phyloP scores from a whole-genome alignment of 495 filamentous ascomycete genomes.

The Pyrenopolyporus hunteri region DNA sequence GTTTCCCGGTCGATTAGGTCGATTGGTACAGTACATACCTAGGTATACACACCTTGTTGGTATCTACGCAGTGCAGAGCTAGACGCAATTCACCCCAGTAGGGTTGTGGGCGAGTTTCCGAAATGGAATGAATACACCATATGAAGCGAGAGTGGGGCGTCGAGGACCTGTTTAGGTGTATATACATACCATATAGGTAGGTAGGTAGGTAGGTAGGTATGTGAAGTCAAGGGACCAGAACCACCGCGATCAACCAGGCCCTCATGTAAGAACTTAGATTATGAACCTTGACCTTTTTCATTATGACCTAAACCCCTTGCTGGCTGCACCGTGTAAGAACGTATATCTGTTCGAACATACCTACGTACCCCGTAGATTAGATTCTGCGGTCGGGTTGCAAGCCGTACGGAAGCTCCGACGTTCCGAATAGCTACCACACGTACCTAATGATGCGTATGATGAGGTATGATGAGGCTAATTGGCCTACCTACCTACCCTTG shows the following conservation, averaged over 20 bases:
- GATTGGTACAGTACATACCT: no score
- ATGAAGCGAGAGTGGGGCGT: constrained; percentile 15
- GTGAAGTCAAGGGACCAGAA: constrained; percentile 14
- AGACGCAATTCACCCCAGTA: constrained; percentile 19
- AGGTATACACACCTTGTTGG: no score
- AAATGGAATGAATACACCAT: constrained; percentile 20
- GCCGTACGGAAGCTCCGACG: constrained; percentile 24
- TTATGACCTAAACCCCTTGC: constrained; percentile 14
- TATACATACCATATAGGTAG: background rate
- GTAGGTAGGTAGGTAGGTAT: no score
- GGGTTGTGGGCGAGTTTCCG: constrained; percentile 22
- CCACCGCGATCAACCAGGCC: constrained; percentile 16
- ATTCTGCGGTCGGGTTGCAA: constrained; percentile 17
- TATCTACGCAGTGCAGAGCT: constrained; percentile 6
- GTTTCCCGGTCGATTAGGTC: no score
- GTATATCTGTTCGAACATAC: constrained; percentile 20
- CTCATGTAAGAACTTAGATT: constrained; percentile 40
- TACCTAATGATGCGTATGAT: constrained; percentile 5
- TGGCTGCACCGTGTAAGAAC: constrained; percentile 27
- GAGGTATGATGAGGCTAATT: constrained; percentile 4
- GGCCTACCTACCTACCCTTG: constrained; percentile 5
- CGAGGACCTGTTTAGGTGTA: constrained; percentile 11
- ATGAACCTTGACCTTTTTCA: constrained; percentile 20
- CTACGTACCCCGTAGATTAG: constrained; percentile 25
- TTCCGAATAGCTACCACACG: constrained; percentile 30